Base-by-base conservation (phyloP, 2,329 filamentous ascomycete species). In the Cercospora zeina region DNA sequence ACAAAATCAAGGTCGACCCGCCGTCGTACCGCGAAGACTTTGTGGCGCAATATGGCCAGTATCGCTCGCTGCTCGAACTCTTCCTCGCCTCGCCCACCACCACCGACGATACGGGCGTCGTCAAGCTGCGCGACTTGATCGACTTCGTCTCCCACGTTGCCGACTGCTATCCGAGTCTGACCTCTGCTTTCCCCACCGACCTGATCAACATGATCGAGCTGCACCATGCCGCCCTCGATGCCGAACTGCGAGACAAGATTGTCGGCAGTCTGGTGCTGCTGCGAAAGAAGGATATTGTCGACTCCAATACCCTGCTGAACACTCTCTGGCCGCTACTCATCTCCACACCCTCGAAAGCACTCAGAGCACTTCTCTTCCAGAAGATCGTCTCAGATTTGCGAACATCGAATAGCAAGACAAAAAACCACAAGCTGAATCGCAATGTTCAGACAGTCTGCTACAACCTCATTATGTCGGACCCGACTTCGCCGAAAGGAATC, bases 261-360 rank as follows among this genome's bases (percentile, higher is more conserved):
- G 93, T 97, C 1, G 90, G 91, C 54, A 96, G 91, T 74, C 79
- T 99, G 70, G 90, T 96, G 30, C 81, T 99, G 54, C 78, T 99
- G 65, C 84, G 90, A 62, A 91, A 93, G 75, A 99, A 99, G 77
- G 92, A 97, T 4, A 85, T 97, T 49, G 88, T 99, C 67, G 89
- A 96, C 75, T 96, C 93, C 24, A 83, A 87, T 49, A 87, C 83
- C 75, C 84, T 97, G 1, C 83, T 97, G 50, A 93, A 95, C 63
- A 93, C 91, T 0, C 82, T 97, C n/a, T 97, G 97, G 77, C 93
- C 93, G 0, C 90, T 99, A 69, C 85, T 99, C 36, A 88, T 96
- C 6, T 84, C 89, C n/a, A 96, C 95, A 1, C 89, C 90, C 1
- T 96, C 91, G 79, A 99, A 99, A 77, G 88, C 89, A 3, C 82